Evolutionary conservation across 2,329 filamentous ascomycete species (phyloP), one percentile per base, ranked within the genome.

Genomic region (Colletotrichum cuscutae): DNA sequence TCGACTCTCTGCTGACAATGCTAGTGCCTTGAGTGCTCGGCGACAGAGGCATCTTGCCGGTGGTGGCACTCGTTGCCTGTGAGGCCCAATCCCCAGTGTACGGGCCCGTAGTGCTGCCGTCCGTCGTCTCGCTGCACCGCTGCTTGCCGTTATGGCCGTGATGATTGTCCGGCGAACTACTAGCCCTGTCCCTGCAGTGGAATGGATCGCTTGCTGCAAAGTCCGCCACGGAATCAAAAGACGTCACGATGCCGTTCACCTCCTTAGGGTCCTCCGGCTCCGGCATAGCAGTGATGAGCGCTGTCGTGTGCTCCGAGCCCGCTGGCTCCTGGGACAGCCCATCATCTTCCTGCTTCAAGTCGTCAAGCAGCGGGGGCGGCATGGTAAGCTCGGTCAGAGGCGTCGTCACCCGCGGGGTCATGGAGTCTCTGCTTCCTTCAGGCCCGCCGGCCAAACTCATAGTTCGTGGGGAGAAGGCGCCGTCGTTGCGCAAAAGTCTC

Each of bases 21-120:
- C 90, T 92, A 22, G 90, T 92, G 52, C 90, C 90, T 77, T 90
- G 86, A 3, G 90, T 92, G 78, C 90, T 92, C 2, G 90, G 90
- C 28, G 90, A 92, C 46, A 91, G 81, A 4, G 90, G 89, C 87
- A 91, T 88, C 80, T 90, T 91, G 62, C 89, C 87, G 1, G 89
- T 91, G 1, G 89, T 90, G 9, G 89, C 89, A 76, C 89, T 91
- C 15, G 90, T 92, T 5, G 87, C 89, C 76, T 91, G 89, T 4
- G 89, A 90, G 3, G 88, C 87, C 89, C 89, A 91, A 76, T 92
- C 90, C 11, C 87, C 89, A 0, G 86, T 85, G 60, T 84, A 85
- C 0, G 86, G 87, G 1, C 84, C 86, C 8, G 89, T 89, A 56
- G 83, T 85, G 79, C 89, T 90, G 57, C 87, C 88, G 68, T 92